Percentiles rank a stretch among this genome's conserved stretches.
Conservation (phyloP, 1,284 basidiomycete genomes). For the Meira nashicola region DNA sequence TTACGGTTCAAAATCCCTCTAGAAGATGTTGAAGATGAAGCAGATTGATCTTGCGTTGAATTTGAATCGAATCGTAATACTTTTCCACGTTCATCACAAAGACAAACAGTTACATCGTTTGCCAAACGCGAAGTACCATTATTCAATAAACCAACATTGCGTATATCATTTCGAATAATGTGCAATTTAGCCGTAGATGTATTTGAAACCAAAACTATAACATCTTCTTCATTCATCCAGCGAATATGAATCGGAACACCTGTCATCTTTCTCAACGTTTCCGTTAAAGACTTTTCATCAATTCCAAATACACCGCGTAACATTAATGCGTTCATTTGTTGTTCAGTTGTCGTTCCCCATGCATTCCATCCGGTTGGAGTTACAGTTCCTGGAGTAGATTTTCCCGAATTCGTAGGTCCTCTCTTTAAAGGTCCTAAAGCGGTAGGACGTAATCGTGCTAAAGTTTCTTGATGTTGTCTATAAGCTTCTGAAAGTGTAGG, state of each 20-base stretch:
- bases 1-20: too few species aligned
- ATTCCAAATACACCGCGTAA: slow-evolving; percentile 40
- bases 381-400: neutral
- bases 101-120: neutral
- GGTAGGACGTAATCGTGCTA: slow-evolving; percentile 12
- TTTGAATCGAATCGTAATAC: neutral
- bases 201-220: slow-evolving; percentile 28
- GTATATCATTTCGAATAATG: neutral
- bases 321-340: slow-evolving; percentile 38
- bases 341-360: neutral
- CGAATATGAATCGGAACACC: slow-evolving; percentile 9
- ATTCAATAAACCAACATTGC: neutral
- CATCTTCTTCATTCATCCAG: slow-evolving; percentile 42
- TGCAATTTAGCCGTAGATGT: neutral
- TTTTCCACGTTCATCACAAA: neutral
- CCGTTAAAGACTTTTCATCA: slow-evolving; percentile 29
- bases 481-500: slow-evolving; percentile 38
- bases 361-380: slow-evolving; percentile 12
- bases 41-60: neutral
- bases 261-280: slow-evolving; percentile 21
- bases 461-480: slow-evolving; percentile 15
- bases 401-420: neutral
- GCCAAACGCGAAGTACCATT: neutral
- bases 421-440: slow-evolving; percentile 34
- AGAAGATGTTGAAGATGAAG: neutral